Evolutionary conservation across 2,329 filamentous ascomycete species (phyloP).

Genomic region (Cladophialophora yegresii): DNA sequence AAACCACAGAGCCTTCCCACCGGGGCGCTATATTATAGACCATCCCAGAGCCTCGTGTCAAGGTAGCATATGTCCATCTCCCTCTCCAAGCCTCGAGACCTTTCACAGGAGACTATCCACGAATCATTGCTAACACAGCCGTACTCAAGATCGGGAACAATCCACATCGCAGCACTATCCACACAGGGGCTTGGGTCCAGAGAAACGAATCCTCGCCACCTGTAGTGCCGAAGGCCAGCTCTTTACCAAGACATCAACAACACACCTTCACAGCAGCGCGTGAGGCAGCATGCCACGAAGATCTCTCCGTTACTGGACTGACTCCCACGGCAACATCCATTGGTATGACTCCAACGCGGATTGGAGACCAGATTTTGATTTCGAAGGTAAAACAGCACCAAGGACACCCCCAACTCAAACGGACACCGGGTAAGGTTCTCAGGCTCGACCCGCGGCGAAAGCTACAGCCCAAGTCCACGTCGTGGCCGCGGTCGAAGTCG

Average conservation of each 20-base stretch:
- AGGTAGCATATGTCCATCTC: neutral
- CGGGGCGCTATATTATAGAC: neutral
- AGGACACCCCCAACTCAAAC: neutral
- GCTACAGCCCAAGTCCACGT: neutral
- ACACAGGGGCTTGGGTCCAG: neutral
- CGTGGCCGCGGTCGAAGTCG: neutral
- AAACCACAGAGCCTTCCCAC: neutral
- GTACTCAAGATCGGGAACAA: neutral
- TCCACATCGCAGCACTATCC: neutral
- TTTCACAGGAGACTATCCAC: neutral
- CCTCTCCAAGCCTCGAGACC: neutral
- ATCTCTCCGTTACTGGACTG: neutral
- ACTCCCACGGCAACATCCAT: neutral
- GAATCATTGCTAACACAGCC: neutral
- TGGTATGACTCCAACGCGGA: neutral
- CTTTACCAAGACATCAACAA: neutral
- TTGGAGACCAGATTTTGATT: neutral
- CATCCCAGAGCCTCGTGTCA: neutral
- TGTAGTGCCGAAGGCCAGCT: neutral
- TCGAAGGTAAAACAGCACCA: neutral
- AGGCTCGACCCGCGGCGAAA: neutral
- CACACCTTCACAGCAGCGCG: too few species aligned
- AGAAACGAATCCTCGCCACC: neutral
- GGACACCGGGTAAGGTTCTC: neutral
- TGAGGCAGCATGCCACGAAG: neutral